Evolutionary conservation across 1,139 yeast species (phyloP).

Genomic region (Candida sp.): DNA sequence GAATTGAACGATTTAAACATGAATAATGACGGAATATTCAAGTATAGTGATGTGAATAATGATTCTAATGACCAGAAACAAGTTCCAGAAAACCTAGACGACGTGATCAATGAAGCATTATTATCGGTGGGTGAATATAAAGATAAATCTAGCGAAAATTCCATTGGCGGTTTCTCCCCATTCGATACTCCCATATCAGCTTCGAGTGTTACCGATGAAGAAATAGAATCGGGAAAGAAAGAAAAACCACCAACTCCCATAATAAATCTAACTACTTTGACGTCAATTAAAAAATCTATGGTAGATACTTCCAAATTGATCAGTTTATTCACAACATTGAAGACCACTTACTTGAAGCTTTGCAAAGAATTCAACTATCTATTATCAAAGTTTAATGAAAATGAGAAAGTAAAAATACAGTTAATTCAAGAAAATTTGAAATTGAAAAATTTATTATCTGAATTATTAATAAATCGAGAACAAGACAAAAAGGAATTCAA

Average conservation of each 20-base stretch:
- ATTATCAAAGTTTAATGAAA: conserved; percentile 31
- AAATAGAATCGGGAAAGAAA: conserved; percentile 4
- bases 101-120: conserved; percentile 19
- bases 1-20: not conserved
- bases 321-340: conserved; percentile 28
- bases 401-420: conserved; percentile 29
- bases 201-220: conserved; percentile 9
- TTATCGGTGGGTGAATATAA: conserved; percentile 15
- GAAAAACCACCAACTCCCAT: conserved; percentile 1
- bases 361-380: conserved; percentile 36
- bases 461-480: conserved; percentile 21
- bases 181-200: conserved; percentile 13
- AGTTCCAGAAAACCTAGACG: conserved; percentile 10
- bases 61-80: conserved; percentile 4
- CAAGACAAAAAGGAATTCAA: conserved; percentile 9
- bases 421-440: conserved; percentile 34
- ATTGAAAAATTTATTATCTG: conserved; percentile 23
- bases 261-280: conserved; percentile 17
- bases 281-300: conserved; percentile 26
- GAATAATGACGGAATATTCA: not conserved
- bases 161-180: conserved; percentile 9
- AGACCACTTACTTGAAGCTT: conserved; percentile 31
- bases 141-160: not conserved
- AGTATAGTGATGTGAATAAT: not conserved
- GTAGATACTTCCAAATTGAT: conserved; percentile 25